phyloP scores from a whole-genome alignment of 129 eudicot species.

The Mikania micrantha region DNA sequence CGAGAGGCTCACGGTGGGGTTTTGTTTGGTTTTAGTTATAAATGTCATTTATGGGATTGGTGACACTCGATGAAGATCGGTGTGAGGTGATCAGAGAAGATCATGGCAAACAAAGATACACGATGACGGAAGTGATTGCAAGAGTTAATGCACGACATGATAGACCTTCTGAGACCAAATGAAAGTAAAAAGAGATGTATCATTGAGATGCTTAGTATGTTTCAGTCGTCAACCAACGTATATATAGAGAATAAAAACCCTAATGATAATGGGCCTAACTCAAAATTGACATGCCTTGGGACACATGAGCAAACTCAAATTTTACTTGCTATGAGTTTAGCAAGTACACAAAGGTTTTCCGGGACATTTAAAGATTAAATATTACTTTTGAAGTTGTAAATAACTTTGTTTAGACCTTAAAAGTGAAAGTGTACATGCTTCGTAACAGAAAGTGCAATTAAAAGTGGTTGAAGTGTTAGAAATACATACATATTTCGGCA shows the following conservation, averaged over 20 bases:
- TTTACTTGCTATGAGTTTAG: not conserved
- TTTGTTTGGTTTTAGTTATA: not conserved
- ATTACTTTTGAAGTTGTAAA: not conserved
- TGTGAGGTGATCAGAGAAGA: not conserved
- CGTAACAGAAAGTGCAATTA: not conserved
- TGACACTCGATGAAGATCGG: not conserved
- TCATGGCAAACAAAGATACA: too few species aligned
- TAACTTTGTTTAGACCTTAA: not conserved
- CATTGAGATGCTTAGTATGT: too few species aligned
- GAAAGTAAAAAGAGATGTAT: not conserved
- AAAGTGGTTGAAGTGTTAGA: slow-evolving; percentile 1
- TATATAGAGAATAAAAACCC: not conserved
- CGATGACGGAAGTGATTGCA: too few species aligned
- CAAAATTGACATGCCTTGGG: not conserved
- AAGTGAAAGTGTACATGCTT: not conserved
- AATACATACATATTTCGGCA: slow-evolving; percentile 67
- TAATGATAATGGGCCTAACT: not conserved
- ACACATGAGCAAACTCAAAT: not conserved
- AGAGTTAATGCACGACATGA: too few species aligned
- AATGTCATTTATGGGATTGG: not conserved
- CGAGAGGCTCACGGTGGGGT: not conserved
- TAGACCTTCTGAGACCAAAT: not conserved
- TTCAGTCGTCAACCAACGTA: too few species aligned
- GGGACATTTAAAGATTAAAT: not conserved
- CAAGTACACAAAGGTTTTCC: not conserved